Evolutionary conservation across 352 stramenopile species (phyloP), one percentile per base, ranked within the genome.

Genomic region (Lagenidium sp.): DNA sequence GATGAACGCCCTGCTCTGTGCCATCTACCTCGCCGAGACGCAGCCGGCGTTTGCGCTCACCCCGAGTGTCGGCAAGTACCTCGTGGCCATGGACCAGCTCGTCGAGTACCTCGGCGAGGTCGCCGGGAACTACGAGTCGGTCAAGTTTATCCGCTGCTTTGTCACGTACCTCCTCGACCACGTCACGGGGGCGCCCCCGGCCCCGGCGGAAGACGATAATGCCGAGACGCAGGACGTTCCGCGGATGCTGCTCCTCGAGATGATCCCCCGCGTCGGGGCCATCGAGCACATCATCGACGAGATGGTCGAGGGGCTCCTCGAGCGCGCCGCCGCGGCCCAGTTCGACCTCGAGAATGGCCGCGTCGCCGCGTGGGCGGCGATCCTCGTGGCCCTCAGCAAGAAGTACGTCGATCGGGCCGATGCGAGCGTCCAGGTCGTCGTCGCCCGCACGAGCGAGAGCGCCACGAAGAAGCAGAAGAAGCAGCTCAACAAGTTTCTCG

Each of bases 1-100:
- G 43, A 66, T 79, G 55, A 87, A 91, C 39, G 79, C 73, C 24
- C 44, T 91, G 44, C 49, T 91, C 18, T 91, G 70, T 41, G 61
- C 85, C 7, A 82, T 88, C 36, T 85, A 81, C 39, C 46, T 91
- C 13, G 74, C 73, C 4, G 71, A 88, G 55, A 79, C 73, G 4
- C 79, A 91, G 57, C 59, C 76, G 22, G 74, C 67, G 37, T 88
- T 91, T 45, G 36, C 35, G 6, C 52, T 91, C 12, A 76, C 69
- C 6, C 44, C 25, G 15, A 67, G 62, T 5, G 55, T 82, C 4
- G 76, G 70, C 34, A 88, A 86, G 51, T 55, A 88, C 55, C 35
- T 91, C 1, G 47, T 85, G 6, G 48, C 66, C 2, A 84, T 86
- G 41, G 71, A 85, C 21, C 82, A 83, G 43, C 51, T 81, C 6